These are phyloP conservation scores for Cutaneotrichosporon spelunceum DNA, from an alignment of 1,284 basidiomycete genomes.

Conservation along the genomic window DNA sequence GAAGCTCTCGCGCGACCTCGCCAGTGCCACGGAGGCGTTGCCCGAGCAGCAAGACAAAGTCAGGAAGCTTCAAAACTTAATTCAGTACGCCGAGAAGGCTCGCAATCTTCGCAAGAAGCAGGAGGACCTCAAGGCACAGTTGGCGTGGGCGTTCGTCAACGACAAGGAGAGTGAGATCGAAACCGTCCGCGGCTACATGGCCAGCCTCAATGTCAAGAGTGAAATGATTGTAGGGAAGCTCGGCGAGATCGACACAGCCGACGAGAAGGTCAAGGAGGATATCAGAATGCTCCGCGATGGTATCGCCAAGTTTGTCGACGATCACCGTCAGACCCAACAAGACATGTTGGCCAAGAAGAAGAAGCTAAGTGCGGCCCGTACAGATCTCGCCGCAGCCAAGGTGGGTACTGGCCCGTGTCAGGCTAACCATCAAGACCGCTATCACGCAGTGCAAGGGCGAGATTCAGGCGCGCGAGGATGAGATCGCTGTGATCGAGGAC, in stretches of 20 bases:
- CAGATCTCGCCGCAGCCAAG: not conserved
- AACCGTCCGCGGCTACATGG: not conserved
- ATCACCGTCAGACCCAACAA: not conserved
- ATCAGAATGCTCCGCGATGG: slow-evolving; percentile 53
- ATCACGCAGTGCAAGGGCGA: slow-evolving; percentile 38
- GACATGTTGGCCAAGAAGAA: slow-evolving; percentile 23
- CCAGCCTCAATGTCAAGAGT: slow-evolving; percentile 19
- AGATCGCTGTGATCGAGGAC: slow-evolving; percentile 1
- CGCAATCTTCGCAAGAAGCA: slow-evolving; percentile 64
- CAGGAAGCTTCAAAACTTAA: slow-evolving; percentile 51
- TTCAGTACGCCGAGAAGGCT: slow-evolving; percentile 69
- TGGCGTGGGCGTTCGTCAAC: slow-evolving; percentile 84
- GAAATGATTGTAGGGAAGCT: slow-evolving; percentile 11
- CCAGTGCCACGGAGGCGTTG: slow-evolving; percentile 23
- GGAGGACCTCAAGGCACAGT: slow-evolving; percentile 53
- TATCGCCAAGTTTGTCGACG: slow-evolving; percentile 39
- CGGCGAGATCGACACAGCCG: slow-evolving; percentile 39
- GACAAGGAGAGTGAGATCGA: slow-evolving; percentile 56
- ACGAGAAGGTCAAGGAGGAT: slow-evolving; percentile 43
- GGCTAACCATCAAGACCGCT: not conserved
- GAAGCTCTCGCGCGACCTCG: slow-evolving; percentile 27
- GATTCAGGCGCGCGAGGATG: slow-evolving; percentile 53
- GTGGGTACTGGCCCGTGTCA: not conserved
- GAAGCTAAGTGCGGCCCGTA: slow-evolving; percentile 52
- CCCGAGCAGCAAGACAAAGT: slow-evolving; percentile 29